These are phyloP conservation scores for Ceriops tagal DNA, from an alignment of 345 rosid genomes.

Conservation along the genomic window DNA sequence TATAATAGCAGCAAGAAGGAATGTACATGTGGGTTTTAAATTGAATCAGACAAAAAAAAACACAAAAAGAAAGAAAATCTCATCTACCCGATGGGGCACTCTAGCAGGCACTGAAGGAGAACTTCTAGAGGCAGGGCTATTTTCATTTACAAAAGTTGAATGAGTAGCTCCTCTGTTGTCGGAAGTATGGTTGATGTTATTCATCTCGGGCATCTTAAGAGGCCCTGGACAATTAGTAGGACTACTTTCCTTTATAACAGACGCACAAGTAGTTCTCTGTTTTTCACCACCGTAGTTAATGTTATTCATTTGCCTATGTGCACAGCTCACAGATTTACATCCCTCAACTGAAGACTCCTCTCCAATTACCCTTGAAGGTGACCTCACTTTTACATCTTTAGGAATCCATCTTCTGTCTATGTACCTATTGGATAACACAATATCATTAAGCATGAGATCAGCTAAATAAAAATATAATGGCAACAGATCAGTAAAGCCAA, in stretches of 20 bases:
- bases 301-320: constrained; percentile 4
- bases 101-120: constrained; percentile 16
- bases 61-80: neutral
- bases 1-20: too few relatives aligned
- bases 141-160: constrained; percentile 15
- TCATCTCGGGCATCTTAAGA: constrained; percentile 3
- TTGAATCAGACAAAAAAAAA: neutral
- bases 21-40: neutral
- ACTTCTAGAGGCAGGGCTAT: constrained; percentile 21
- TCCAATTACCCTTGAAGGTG: constrained; percentile 29
- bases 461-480: constrained; percentile 5
- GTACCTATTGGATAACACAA: constrained; percentile 47
- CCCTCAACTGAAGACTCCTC: constrained; percentile 27
- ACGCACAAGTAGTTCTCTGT: constrained; percentile 2
- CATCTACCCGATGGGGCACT: constrained; percentile 37
- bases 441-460: constrained; percentile 5
- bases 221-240: neutral
- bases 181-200: constrained; percentile 20
- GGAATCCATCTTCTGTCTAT: constrained; percentile 74
- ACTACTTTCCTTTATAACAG: neutral
- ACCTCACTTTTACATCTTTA: constrained; percentile 33
- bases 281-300: neutral
- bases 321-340: constrained; percentile 11
- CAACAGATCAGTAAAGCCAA: constrained; percentile 3
- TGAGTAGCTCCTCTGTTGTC: constrained; percentile 29